Evolutionary conservation across 495 filamentous ascomycete species (phyloP).

Genomic region (Talaromyces thailandensis): DNA sequence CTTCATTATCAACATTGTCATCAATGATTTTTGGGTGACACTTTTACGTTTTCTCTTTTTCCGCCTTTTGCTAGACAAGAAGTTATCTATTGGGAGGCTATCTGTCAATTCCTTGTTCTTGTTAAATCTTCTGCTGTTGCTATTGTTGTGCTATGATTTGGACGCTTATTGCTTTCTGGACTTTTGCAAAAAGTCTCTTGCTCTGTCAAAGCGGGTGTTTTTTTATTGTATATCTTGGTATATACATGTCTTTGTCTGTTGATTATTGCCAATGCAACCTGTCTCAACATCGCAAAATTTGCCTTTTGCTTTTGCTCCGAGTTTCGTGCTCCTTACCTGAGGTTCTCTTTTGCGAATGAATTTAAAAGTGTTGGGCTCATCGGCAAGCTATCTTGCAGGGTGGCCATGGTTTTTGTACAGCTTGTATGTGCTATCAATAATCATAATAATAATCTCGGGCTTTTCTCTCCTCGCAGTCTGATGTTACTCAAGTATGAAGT

Average conservation of each 20-base stretch:
- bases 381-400: neutral
- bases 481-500: neutral
- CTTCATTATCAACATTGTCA: neutral
- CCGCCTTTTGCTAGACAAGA: constrained; percentile 17
- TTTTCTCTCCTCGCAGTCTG: neutral
- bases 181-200: neutral
- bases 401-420: neutral
- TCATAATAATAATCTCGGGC: neutral
- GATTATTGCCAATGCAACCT: neutral
- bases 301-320: neutral
- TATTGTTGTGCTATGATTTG: constrained; percentile 1
- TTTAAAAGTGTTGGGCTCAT: neutral
- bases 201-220: neutral
- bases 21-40: neutral
- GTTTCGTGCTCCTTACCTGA: neutral
- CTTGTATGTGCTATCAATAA: neutral
- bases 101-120: constrained; percentile 10
- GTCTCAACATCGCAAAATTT: neutral
- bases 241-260: neutral
- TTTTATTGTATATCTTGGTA: neutral
- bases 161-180: neutral
- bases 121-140: constrained; percentile 11
- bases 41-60: neutral
- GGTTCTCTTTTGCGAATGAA: neutral
- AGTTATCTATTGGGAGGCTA: constrained; percentile 12